These are phyloP conservation scores for Gastrodia elata DNA, from an alignment of 106 monocot genomes.

Conservation along the genomic window DNA sequence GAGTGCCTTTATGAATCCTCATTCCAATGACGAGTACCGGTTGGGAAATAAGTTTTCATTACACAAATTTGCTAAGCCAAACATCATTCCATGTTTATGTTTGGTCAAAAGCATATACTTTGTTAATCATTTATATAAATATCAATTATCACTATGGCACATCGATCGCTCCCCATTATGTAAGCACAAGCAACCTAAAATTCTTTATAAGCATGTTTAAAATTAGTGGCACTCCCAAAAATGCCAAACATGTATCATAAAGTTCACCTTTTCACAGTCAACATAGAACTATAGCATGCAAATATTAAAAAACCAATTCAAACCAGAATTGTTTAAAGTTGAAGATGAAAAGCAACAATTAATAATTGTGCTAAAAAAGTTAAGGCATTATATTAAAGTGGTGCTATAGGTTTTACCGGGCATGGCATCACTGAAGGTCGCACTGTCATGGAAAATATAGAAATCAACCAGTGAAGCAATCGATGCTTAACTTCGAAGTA, in stretches of 20 bases:
- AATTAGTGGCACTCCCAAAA: background rate
- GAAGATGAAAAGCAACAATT: background rate
- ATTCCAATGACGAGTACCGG: no score
- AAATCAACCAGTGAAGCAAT: background rate
- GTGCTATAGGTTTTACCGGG: background rate
- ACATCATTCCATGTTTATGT: no score
- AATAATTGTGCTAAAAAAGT: background rate
- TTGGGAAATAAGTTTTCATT: no score
- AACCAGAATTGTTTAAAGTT: background rate
- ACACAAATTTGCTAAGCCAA: no score
- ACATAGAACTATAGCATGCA: background rate
- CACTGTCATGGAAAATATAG: background rate
- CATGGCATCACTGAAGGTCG: slow-evolving; percentile 2
- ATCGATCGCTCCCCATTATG: no score
- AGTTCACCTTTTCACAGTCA: background rate
- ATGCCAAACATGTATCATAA: background rate
- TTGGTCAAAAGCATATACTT: no score
- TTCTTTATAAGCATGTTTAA: no score
- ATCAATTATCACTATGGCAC: no score
- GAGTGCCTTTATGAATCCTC: no score
- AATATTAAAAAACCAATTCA: background rate
- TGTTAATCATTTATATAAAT: no score
- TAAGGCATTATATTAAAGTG: background rate
- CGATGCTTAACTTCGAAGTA: background rate
- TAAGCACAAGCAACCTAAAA: no score